Conservation (phyloP, 1,284 basidiomycete genomes). For the Coniferiporia sulphurascens region DNA sequence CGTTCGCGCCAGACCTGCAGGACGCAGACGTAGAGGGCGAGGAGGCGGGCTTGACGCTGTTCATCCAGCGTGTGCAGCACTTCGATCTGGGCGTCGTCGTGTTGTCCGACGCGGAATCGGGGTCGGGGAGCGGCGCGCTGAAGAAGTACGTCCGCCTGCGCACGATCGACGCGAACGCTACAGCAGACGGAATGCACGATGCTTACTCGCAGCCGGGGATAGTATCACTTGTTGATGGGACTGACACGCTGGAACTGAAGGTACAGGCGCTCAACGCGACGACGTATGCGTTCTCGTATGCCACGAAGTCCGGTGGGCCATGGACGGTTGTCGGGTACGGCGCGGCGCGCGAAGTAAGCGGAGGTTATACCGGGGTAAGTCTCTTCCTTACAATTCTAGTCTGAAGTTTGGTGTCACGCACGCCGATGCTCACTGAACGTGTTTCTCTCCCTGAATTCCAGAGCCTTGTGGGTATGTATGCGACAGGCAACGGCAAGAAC, state of each 20-base stretch:
- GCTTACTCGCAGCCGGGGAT: conserved; percentile 14
- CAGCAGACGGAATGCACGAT: conserved; percentile 14
- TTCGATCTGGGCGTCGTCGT: conserved; percentile 21
- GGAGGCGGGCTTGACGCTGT: conserved; percentile 21
- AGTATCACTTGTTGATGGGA: conserved; percentile 1
- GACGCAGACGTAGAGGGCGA: conserved; percentile 16
- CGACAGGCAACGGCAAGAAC: too few species aligned
- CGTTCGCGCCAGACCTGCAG: conserved; percentile 9
- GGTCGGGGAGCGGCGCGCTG: not conserved
- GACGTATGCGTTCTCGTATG: conserved; percentile 18
- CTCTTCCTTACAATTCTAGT: not conserved
- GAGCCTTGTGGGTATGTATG: conserved; percentile 8
- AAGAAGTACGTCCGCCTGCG: conserved; percentile 16
- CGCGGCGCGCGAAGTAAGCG: conserved; percentile 22
- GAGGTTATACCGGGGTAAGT: conserved; percentile 22
- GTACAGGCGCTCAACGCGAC: conserved; percentile 20
- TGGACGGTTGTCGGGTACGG: conserved; percentile 21
- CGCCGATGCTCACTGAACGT: conserved; percentile 22
- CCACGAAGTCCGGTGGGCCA: not conserved
- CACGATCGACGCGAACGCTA: conserved; percentile 15
- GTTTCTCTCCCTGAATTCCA: conserved; percentile 20
- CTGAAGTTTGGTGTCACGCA: not conserved
- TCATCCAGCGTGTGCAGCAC: conserved; percentile 20
- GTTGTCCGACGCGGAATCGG: not conserved
- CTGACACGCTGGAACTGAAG: not conserved